Percentiles rank a stretch among this genome's conserved stretches.
Evolutionary conservation across 1,139 yeast species (phyloP).

Genomic region (Zygosaccharomyces pseudobailii): DNA sequence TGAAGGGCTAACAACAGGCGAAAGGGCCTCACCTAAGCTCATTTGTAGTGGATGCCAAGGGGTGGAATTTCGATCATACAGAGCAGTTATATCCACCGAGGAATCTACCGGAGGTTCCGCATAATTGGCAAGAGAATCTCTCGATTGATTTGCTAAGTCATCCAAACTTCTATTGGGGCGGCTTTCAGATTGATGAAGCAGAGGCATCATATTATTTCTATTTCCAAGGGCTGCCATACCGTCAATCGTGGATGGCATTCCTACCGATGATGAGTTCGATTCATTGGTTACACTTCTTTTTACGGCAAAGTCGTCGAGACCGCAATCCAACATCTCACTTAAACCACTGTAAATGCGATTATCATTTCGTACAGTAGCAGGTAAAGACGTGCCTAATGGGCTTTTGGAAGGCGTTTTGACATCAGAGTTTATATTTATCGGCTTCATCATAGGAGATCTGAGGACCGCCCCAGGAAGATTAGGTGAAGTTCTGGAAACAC

Average conservation of each 20-base stretch:
- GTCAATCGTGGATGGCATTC: slow-evolving; percentile 25
- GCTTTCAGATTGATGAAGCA: slow-evolving; percentile 19
- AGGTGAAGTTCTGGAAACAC: slow-evolving; percentile 26
- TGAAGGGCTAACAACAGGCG: slow-evolving; percentile 17
- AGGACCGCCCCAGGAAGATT: slow-evolving; percentile 35
- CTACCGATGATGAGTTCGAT: slow-evolving; percentile 13
- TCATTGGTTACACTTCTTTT: slow-evolving; percentile 6
- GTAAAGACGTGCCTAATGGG: slow-evolving; percentile 8
- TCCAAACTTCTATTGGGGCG: slow-evolving; percentile 16
- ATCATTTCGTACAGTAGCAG: slow-evolving; percentile 37
- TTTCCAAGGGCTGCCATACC: slow-evolving; percentile 10
- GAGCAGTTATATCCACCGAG: slow-evolving; percentile 30
- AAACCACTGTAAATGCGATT: slow-evolving; percentile 24
- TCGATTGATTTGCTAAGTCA: slow-evolving; percentile 21
- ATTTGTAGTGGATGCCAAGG: slow-evolving; percentile 30
- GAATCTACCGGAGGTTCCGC: slow-evolving; percentile 20
- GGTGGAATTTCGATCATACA: slow-evolving; percentile 25
- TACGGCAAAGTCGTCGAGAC: slow-evolving; percentile 1
- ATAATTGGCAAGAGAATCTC: slow-evolving; percentile 19
- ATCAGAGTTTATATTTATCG: slow-evolving; percentile 9
- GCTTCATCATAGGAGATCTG: slow-evolving; percentile 26
- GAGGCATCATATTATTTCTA: slow-evolving; percentile 20
- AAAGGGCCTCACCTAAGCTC: slow-evolving; percentile 9
- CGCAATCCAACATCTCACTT: slow-evolving; percentile 20
- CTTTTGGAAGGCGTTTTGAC: background rate